phyloP scores from a whole-genome alignment of 352 stramenopile genomes.

The Thalassiosira sp. region DNA sequence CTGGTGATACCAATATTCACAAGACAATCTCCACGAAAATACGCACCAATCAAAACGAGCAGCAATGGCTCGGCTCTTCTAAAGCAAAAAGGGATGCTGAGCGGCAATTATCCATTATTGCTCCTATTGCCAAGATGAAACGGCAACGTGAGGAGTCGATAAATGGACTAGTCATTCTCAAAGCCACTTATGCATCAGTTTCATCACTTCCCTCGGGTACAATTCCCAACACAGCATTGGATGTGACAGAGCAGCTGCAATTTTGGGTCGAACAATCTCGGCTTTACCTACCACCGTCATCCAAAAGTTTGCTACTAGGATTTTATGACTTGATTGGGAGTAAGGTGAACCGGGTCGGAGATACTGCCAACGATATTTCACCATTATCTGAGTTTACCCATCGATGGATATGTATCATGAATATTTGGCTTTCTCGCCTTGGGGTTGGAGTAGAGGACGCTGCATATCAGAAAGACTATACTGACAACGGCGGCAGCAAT shows the following conservation, averaged over 20 bases:
- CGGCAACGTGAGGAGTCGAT: conserved; percentile 27
- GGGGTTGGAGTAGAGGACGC: background rate
- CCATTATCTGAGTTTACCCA: background rate
- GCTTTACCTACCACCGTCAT: conserved; percentile 31
- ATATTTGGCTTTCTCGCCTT: background rate
- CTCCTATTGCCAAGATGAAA: conserved; percentile 28
- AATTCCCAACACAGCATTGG: background rate
- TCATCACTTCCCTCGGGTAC: background rate
- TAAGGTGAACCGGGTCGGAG: background rate
- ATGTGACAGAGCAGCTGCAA: conserved; percentile 46
- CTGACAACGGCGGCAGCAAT: background rate
- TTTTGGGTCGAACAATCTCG: conserved; percentile 43
- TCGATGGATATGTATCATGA: background rate
- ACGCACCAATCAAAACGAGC: conserved; percentile 12
- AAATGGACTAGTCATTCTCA: conserved; percentile 54
- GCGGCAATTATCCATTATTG: conserved; percentile 25
- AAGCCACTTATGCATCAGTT: conserved; percentile 30
- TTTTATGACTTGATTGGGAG: conserved; percentile 42
- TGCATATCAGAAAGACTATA: background rate
- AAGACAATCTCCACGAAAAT: conserved; percentile 32
- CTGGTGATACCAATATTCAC: background rate
- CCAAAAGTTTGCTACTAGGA: conserved; percentile 41
- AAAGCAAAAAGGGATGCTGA: conserved; percentile 26
- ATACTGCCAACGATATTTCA: background rate
- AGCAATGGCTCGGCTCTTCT: conserved; percentile 30